A percentile compares a stretch with the other conserved stretches of the same genome.
phyloP scores from a whole-genome alignment of 371 early-diverging fungal species.

The Umbelopsis sp. region DNA sequence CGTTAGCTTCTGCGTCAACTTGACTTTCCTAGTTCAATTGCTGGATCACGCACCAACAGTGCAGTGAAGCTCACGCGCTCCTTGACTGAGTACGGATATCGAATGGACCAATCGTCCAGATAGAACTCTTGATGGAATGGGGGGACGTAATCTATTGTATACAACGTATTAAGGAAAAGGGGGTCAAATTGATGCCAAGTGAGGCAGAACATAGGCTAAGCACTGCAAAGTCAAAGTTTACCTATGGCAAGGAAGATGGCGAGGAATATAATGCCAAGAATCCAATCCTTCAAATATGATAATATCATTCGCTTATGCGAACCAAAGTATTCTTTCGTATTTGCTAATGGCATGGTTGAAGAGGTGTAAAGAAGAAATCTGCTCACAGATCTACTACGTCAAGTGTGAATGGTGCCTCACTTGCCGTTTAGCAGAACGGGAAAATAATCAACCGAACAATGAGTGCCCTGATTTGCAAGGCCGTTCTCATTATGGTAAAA shows the following conservation, averaged over 20 bases:
- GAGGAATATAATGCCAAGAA: slow-evolving; percentile 6
- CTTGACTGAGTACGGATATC: slow-evolving; percentile 14
- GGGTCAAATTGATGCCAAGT: too few species aligned
- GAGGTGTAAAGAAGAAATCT: neutral
- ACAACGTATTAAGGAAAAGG: neutral
- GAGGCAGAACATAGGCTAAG: too few species aligned
- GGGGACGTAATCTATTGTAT: neutral
- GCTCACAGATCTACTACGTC: neutral
- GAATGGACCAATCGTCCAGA: slow-evolving; percentile 17
- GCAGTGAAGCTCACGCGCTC: slow-evolving; percentile 5
- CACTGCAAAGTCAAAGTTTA: neutral
- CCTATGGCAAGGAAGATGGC: slow-evolving; percentile 10
- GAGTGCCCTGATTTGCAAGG: neutral
- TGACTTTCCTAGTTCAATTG: too few species aligned
- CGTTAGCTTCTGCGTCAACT: neutral
- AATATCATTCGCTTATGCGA: neutral
- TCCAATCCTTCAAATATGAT: slow-evolving; percentile 13
- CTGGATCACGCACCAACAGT: neutral
- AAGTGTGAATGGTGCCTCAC: neutral
- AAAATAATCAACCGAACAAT: neutral
- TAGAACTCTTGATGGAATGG: slow-evolving; percentile 16
- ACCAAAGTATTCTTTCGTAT: neutral
- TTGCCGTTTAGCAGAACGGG: neutral
- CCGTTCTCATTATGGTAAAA: neutral
- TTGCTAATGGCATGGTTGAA: neutral